Percentiles rank a stretch among this genome's conserved stretches.
Evolutionary conservation across 805 yeast species (phyloP).

Genomic region (Blastobotrys robertii): DNA sequence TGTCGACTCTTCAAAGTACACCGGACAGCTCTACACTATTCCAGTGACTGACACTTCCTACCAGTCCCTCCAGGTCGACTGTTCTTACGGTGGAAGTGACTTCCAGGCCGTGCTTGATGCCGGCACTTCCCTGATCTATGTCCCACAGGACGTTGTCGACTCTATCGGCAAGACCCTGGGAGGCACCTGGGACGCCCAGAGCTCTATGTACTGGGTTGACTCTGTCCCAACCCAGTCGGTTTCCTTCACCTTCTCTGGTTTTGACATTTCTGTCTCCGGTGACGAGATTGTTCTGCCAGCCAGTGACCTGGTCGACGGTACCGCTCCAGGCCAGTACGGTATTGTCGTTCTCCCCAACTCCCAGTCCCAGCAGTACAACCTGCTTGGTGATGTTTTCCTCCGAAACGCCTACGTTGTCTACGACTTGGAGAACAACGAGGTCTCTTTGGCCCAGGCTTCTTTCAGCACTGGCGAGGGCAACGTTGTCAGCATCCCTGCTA

Average conservation of each 20-base stretch:
- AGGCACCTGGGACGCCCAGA: neutral
- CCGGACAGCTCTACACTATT: conserved; percentile 17
- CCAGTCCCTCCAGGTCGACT: conserved; percentile 11
- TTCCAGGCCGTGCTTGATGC: conserved; percentile 34
- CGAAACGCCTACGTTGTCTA: conserved; percentile 55
- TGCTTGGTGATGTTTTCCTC: conserved; percentile 54
- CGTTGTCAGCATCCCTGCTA: conserved; percentile 12
- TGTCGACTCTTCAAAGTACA: conserved; percentile 11
- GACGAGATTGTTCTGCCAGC: conserved; percentile 17
- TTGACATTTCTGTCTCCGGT: conserved; percentile 18
- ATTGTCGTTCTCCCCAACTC: conserved; percentile 21
- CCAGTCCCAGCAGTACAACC: conserved; percentile 20
- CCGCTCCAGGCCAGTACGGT: conserved; percentile 16
- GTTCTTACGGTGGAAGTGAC: conserved; percentile 25
- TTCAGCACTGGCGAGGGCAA: conserved; percentile 14
- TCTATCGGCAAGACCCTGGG: conserved; percentile 1
- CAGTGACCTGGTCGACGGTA: conserved; percentile 17
- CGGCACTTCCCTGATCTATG: conserved; percentile 40
- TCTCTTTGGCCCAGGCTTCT: conserved; percentile 46
- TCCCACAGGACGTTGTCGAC: conserved; percentile 27
- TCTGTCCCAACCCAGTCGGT: conserved; percentile 1
- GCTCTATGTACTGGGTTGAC: neutral
- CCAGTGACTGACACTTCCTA: conserved; percentile 30
- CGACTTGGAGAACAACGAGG: conserved; percentile 46
- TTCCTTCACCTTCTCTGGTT: conserved; percentile 18